Base-by-base conservation (phyloP, 306 rosid genomes). In the Castanea sativa region DNA sequence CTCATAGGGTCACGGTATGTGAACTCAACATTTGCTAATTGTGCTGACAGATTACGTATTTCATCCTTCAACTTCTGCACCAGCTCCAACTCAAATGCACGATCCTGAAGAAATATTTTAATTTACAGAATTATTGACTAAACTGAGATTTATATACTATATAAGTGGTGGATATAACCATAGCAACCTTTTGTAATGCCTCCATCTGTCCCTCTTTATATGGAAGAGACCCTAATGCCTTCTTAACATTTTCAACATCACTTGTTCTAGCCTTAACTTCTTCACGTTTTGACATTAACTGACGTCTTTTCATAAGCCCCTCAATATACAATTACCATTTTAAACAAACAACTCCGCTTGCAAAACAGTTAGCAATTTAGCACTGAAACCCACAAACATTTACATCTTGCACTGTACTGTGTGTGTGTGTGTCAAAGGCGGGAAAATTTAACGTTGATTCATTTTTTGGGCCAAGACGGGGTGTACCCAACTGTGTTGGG, bases 51-150 rank as follows among this genome's bases (percentile, higher is more conserved):
- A 77, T 87, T 85, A 38, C 98, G 91, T 78, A 90, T 88, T 80
- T 92, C 94, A 90, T 91, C 98, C 88, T 86, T 91, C 91, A 84
- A 83, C 89, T 86, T 91, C 78, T 95, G 99, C 75, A 90, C 88
- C 68, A 73, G 43, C 59, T 91, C 94, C 84, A 87, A 73, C 89
- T 95, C 97, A 80, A 76, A 76, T 65, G 87, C 86, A 55, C 90
- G 92, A 65, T 95, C 99, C 99, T 92, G 80, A 68, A 81, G 73
- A 76, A 55, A 43, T 5, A 79, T 45, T 68, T 67, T 76, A 59
- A 60, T 75, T 73, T 73, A 14, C 70, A 76, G 38, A 81, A 65
- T 55, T 60, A 76, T 69, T 57, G 67, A 76, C 64, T 73, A 68
- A 75, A 68, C 41, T 11, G 58, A 59, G 53, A 78, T 55, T 76